These are phyloP conservation scores for Copromyces sp. DNA, from an alignment of 495 filamentous ascomycete genomes.

Conservation along the genomic window DNA sequence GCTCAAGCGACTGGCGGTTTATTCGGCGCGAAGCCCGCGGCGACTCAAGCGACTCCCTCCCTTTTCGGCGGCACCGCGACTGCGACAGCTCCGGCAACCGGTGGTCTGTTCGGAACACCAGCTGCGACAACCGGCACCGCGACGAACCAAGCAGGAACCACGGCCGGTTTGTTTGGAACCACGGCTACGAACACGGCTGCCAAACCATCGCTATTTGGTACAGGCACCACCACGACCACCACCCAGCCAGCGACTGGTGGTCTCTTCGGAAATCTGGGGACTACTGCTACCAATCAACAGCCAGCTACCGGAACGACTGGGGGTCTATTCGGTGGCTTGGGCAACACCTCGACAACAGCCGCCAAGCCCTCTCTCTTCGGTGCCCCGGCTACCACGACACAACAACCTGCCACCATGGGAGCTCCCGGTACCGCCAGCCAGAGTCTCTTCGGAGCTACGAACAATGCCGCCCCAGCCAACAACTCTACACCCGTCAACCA, in stretches of 20 bases:
- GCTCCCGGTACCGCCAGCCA: not conserved
- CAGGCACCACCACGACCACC: not conserved
- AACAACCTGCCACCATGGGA: conserved; percentile 1
- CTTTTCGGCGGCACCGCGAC: not conserved
- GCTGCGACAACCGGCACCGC: conserved; percentile 1
- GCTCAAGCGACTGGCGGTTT: conserved; percentile 5
- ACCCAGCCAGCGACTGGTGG: conserved; percentile 1
- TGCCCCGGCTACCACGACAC: conserved; percentile 3
- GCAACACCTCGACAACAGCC: conserved; percentile 5
- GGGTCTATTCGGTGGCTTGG: conserved; percentile 2
- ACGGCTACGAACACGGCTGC: not conserved
- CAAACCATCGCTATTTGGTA: conserved; percentile 12
- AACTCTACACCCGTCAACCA: conserved; percentile 6
- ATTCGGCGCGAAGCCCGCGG: not conserved
- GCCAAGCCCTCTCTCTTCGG: conserved; percentile 15
- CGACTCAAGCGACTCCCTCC: not conserved
- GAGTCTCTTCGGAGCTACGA: conserved; percentile 10
- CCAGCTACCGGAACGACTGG: not conserved
- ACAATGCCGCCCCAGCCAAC: conserved; percentile 1
- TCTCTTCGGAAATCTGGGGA: conserved; percentile 8
- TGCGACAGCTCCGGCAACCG: not conserved
- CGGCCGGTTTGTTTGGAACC: conserved; percentile 2
- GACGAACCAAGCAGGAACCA: not conserved
- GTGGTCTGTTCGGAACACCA: conserved; percentile 2
- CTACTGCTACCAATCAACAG: not conserved